Percentiles rank a stretch among this genome's conserved stretches.
These are phyloP conservation scores for Geotrichum cucujoidarum DNA, from an alignment of 1,139 yeast genomes.

Conservation along the genomic window DNA sequence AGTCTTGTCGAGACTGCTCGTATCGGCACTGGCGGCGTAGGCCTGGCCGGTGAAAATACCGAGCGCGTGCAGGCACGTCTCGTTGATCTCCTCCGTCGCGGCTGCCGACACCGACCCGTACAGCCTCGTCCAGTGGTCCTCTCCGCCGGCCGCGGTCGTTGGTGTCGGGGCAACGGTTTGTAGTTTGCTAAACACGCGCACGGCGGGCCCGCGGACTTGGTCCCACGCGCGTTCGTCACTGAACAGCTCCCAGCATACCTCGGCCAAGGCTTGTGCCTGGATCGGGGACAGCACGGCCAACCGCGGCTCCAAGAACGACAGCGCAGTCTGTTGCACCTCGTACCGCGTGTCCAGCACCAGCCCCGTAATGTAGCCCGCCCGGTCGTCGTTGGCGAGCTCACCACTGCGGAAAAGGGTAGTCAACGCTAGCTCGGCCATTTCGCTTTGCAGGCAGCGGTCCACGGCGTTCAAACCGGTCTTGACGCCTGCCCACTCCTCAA, in stretches of 20 bases:
- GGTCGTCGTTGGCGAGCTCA: background rate
- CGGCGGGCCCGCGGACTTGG: slow-evolving; percentile 42
- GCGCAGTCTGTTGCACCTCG: slow-evolving; percentile 48
- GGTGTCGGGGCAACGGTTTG: slow-evolving; percentile 10
- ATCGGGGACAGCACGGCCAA: slow-evolving; percentile 11
- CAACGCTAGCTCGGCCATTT: slow-evolving; percentile 15
- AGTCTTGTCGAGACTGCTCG: slow-evolving; percentile 4
- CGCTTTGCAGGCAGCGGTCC: slow-evolving; percentile 19
- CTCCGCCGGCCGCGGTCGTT: slow-evolving; percentile 15
- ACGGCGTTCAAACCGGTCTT: slow-evolving; percentile 12
- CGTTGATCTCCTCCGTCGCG: slow-evolving; percentile 44
- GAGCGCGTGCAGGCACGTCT: slow-evolving; percentile 47
- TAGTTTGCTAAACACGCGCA: slow-evolving; percentile 39
- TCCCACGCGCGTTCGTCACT: slow-evolving; percentile 37
- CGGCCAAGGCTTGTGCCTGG: slow-evolving; percentile 21
- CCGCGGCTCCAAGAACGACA: slow-evolving; percentile 32
- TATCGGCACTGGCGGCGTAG: background rate
- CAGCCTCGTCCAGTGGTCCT: slow-evolving; percentile 28
- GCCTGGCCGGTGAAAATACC: slow-evolving; percentile 42
- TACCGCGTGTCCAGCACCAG: slow-evolving; percentile 27
- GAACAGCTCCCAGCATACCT: slow-evolving; percentile 35
- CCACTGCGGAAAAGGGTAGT: slow-evolving; percentile 1
- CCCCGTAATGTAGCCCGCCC: slow-evolving; percentile 10
- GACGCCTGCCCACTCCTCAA: slow-evolving; percentile 10
- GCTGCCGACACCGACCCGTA: slow-evolving; percentile 29